Conservation (phyloP, 1,139 yeast genomes). For the Meyerozyma sp. region DNA sequence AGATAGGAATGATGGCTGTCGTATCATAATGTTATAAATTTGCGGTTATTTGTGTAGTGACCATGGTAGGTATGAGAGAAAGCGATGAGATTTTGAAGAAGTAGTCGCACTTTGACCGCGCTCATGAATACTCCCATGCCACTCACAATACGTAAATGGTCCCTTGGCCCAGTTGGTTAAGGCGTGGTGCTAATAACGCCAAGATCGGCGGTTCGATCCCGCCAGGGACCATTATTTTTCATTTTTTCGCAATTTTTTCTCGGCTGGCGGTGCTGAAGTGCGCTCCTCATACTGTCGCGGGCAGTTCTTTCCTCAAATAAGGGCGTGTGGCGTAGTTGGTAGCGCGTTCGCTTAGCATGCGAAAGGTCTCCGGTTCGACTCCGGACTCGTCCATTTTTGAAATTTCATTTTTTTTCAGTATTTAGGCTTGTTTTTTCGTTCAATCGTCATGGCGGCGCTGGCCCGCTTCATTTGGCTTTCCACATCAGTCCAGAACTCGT, state of each 20-base stretch:
- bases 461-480: conserved; percentile 6
- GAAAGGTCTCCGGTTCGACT: conserved; percentile 89
- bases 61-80: not conserved
- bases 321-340: conserved; percentile 95
- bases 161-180: conserved; percentile 38
- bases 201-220: conserved; percentile 32
- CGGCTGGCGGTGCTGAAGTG: not conserved
- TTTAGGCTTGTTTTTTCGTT: not conserved
- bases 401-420: conserved; percentile 3
- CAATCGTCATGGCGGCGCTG: not conserved
- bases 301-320: not conserved
- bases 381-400: conserved; percentile 73
- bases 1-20: not conserved
- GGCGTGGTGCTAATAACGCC: conserved; percentile 32
- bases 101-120: not conserved
- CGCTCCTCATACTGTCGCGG: not conserved
- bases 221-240: conserved; percentile 22
- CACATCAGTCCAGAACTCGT: conserved; percentile 21
- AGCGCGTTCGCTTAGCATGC: conserved; percentile 91
- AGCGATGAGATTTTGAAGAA: too few species aligned
- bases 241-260: not conserved
- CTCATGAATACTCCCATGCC: not conserved
- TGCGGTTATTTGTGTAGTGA: not conserved
- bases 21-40: not conserved
- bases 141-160: conserved; percentile 10